Conservation (phyloP, 768 basidiomycete species). For the Pilatotrama ljubarskyi region DNA sequence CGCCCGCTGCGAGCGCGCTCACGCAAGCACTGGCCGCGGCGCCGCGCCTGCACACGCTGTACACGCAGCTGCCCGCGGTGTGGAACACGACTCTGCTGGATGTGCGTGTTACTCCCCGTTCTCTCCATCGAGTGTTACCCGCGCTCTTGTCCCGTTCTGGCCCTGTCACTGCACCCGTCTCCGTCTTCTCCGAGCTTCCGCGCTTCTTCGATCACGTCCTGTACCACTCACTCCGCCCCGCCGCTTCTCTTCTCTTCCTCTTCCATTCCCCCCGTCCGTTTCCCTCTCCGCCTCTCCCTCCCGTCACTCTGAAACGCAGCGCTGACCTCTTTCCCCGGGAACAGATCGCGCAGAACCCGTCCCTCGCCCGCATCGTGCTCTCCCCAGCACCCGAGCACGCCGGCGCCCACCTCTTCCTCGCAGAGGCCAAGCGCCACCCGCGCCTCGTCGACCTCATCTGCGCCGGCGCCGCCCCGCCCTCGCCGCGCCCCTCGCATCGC, state of each 20-base stretch:
- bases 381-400: slow-evolving; percentile 36
- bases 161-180: background rate
- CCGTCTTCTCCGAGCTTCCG: background rate
- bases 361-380: slow-evolving; percentile 46
- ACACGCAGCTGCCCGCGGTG: slow-evolving; percentile 54
- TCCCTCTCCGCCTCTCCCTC: background rate
- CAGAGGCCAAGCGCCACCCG: slow-evolving; percentile 52
- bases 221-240: background rate
- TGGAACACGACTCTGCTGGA: slow-evolving; percentile 58
- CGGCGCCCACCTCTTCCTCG: slow-evolving; percentile 57
- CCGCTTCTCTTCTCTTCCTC: background rate
- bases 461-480: slow-evolving; percentile 46
- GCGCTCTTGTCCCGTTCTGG: background rate
- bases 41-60: slow-evolving; percentile 48
- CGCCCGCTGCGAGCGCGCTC: slow-evolving; percentile 28
- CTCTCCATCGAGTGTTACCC: background rate
- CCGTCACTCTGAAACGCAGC: slow-evolving; percentile 1
- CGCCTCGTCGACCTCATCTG: slow-evolving; percentile 54
- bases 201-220: background rate
- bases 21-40: slow-evolving; percentile 41
- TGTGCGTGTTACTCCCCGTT: slow-evolving; percentile 33
- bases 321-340: background rate
- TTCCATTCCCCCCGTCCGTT: background rate
- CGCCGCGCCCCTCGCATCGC: background rate
- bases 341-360: slow-evolving; percentile 41